These are phyloP conservation scores for Halenospora varia DNA, from an alignment of 495 filamentous ascomycete species.

Conservation along the genomic window DNA sequence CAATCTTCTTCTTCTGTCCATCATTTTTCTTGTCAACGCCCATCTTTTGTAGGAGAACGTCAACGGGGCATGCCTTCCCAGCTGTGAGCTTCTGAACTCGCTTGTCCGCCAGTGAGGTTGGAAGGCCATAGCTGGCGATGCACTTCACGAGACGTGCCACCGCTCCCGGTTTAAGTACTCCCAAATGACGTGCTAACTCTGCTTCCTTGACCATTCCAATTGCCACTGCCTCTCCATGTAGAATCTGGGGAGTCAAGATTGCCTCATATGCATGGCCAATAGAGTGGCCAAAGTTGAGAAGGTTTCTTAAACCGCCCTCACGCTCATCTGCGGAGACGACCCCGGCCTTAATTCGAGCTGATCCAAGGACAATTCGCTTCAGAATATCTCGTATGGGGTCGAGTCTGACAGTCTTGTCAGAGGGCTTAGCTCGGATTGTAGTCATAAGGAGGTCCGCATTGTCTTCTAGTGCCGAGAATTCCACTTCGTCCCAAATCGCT, in stretches of 20 bases:
- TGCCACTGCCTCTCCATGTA: conserved; percentile 93
- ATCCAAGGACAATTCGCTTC: conserved; percentile 84
- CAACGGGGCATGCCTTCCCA: conserved; percentile 86
- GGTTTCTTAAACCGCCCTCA: conserved; percentile 89
- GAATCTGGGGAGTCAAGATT: conserved; percentile 88
- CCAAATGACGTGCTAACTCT: conserved; percentile 85
- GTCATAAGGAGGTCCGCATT: conserved; percentile 72
- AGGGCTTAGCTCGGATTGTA: conserved; percentile 42
- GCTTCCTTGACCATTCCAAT: conserved; percentile 99
- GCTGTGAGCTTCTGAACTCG: conserved; percentile 81
- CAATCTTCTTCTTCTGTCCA: conserved; percentile 91
- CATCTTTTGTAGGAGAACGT: conserved; percentile 86
- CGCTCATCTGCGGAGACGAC: conserved; percentile 93
- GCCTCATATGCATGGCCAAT: conserved; percentile 97
- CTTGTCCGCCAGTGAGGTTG: conserved; percentile 80
- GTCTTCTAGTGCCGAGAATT: conserved; percentile 81
- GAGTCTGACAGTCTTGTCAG: conserved; percentile 40
- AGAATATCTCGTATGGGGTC: conserved; percentile 68
- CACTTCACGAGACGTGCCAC: conserved; percentile 89
- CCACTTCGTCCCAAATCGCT: conserved; percentile 86
- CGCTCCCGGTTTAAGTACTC: conserved; percentile 79
- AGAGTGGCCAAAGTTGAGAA: conserved; percentile 96
- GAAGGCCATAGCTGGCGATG: conserved; percentile 87
- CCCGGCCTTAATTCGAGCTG: conserved; percentile 83
- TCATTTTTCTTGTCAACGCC: conserved; percentile 98